These are phyloP conservation scores for Iberis amara DNA, from an alignment of 441 rosid genomes.

Conservation along the genomic window DNA sequence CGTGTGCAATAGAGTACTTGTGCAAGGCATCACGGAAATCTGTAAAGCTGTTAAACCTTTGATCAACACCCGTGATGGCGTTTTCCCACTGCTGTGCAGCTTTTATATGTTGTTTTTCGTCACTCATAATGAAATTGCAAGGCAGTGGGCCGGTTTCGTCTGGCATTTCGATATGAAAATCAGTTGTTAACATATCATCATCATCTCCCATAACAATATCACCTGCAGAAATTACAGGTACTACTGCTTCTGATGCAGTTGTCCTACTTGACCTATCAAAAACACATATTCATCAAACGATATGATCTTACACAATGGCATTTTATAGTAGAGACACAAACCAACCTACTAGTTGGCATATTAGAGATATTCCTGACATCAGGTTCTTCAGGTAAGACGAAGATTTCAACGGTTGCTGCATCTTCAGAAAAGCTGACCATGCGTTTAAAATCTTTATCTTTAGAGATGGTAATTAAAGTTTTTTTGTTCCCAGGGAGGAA, in stretches of 20 bases:
- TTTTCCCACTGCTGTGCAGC: slow-evolving; percentile 76
- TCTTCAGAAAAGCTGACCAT: slow-evolving; percentile 65
- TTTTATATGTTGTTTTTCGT: too few relatives aligned
- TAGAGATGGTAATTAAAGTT: slow-evolving; percentile 72
- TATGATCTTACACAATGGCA: too few relatives aligned
- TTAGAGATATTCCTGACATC: slow-evolving; percentile 44
- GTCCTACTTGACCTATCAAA: slow-evolving; percentile 60
- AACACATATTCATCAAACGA: slow-evolving; percentile 1
- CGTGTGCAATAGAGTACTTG: slow-evolving; percentile 72
- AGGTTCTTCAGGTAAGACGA: slow-evolving; percentile 54
- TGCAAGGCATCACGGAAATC: slow-evolving; percentile 81
- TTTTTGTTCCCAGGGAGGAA: slow-evolving; percentile 66
- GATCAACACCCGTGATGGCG: slow-evolving; percentile 77
- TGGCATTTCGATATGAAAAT: too few relatives aligned
- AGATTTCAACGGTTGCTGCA: slow-evolving; percentile 54
- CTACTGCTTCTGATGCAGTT: slow-evolving; percentile 53
- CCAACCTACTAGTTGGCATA: slow-evolving; percentile 71
- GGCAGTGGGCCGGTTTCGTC: too few relatives aligned
- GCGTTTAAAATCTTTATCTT: slow-evolving; percentile 75
- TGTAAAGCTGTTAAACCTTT: slow-evolving; percentile 63
- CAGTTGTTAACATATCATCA: slow-evolving; percentile 22
- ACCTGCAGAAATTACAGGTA: slow-evolving; percentile 36
- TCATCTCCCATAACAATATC: slow-evolving; percentile 35
- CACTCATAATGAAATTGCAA: too few relatives aligned
- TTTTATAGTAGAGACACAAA: too few relatives aligned